Evolutionary conservation across 2,329 filamentous ascomycete genomes (phyloP).

Genomic region (Seiridium cupressi): DNA sequence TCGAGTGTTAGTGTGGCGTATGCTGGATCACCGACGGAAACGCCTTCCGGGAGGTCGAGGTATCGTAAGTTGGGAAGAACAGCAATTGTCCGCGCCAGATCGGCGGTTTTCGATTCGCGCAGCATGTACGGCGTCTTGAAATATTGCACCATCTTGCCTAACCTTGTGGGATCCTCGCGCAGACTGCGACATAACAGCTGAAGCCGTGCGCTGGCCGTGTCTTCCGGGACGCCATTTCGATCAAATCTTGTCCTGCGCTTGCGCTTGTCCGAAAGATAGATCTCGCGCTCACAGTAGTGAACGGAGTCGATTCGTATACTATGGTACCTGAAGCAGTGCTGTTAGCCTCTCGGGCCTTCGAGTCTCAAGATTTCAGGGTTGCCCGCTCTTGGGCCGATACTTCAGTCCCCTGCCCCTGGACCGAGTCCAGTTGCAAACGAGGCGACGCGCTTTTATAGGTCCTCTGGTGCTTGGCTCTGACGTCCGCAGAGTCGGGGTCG

Average conservation of each 20-base stretch:
- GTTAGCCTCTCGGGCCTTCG: neutral
- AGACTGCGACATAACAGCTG: constrained; percentile 79
- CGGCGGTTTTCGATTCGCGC: constrained; percentile 79
- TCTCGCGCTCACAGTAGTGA: constrained; percentile 90
- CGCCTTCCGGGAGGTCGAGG: constrained; percentile 85
- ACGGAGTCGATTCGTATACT: constrained; percentile 92
- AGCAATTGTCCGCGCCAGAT: constrained; percentile 81
- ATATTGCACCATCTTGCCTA: constrained; percentile 71
- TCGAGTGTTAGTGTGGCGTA: constrained; percentile 79
- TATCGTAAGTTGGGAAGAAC: constrained; percentile 83
- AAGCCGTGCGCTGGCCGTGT: constrained; percentile 74
- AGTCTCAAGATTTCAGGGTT: neutral
- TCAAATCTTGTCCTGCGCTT: constrained; percentile 72
- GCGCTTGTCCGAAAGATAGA: constrained; percentile 74
- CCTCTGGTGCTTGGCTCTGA: no score
- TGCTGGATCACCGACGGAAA: constrained; percentile 76
- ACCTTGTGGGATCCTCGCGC: constrained; percentile 67
- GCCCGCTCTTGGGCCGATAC: no score
- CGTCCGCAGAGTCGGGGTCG: neutral
- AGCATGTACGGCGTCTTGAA: constrained; percentile 95
- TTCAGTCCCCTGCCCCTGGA: neutral
- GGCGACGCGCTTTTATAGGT: neutral
- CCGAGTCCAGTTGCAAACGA: neutral
- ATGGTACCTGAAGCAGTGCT: constrained; percentile 60
- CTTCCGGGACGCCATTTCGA: constrained; percentile 76